Evolutionary conservation across 306 rosid genomes (phyloP), one percentile per base, ranked within the genome.

Genomic region (apple (Malus domestica)): DNA sequence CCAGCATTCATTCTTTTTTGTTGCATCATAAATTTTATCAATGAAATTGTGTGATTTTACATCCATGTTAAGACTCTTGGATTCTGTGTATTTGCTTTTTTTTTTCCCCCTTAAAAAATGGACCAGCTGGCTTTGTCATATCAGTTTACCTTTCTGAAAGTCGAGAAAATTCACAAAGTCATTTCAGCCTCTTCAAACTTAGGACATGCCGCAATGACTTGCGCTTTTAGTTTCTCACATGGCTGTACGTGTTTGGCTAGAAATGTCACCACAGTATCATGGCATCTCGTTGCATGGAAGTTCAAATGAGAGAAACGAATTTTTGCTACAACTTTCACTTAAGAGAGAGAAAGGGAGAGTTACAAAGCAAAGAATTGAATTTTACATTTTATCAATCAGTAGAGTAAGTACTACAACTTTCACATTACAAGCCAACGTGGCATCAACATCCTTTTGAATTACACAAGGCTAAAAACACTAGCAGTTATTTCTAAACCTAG

Each of bases 401-500:
- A 16, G 35, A 45, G 25, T 5, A 42, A n/a, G 55, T 66, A 62
- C 62, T 29, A 80, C 62, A 42, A 76, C 51, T 40, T 63, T 62
- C 46, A 76, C 68, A 71, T 81, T 65, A 64, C 78, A 67, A 49
- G 70, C 73, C 70, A 58, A 72, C 70, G 18, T 70, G 29, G n/a
- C 42, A 54, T 42, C 46, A 14, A 68, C 80, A 68, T 27, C 68
- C 68, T 27, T 59, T n/a, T 59, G 70, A 63, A 63, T 52, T n/a
- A 58, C 55, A 15, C 20, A 75, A 64, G 45, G 61, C 80, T 80
- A 80, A 49, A 33, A 75, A 40, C 67, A 40, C 67, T 64, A 57
- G 67, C 19, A 71, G 76, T 81, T 81, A 76, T 72, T 76, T 72
- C 81, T 81, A 76, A 72, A 18, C 78, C 71, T 81, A 76, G 71